Base-by-base conservation (phyloP, 331 rosid genomes). In the Malus hybrid region DNA sequence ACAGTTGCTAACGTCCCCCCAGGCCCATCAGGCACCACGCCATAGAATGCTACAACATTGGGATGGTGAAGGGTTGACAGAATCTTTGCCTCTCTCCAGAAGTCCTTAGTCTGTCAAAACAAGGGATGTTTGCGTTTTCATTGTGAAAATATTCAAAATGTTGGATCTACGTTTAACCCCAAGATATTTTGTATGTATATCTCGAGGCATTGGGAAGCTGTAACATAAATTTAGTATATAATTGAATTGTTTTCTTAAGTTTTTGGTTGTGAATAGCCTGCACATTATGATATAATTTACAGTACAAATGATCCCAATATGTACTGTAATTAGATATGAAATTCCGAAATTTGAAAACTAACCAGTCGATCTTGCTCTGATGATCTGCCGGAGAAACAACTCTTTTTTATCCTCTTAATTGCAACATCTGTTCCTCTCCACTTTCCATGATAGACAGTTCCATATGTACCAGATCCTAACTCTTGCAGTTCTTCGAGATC, bases 401-500 rank as follows among this genome's bases (percentile, higher is more conserved):
- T 92, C 83, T 87, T 92, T 83, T 90, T 92, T 46, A 90, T 90
- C 82, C 97, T 91, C 87, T 95, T 95, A 74, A 92, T 92, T 33
- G 99, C 98, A 77, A 95, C 90, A 83, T 90, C 99, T 18, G 99
- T 92, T 75, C 99, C 99, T 81, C 99, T 92, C 99, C 98, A 95
- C 81, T 88, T 90, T 65, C 99, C 98, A 50, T 86, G 97, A 86
- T 86, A 92, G 78, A 95, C 99, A 56, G 97, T 92, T 78, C 99
- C 99, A 81, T 89, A 95, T 65, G 98, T 92, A 83, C 99, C 99
- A 33, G 98, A 95, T 82, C 99, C 99, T 65, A 92, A 78, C 79
- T 92, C 99, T 69, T 78, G 90, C 80, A 84, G 79, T 69, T 95
- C 98, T 83, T 95, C 97, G 55, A 95, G 90, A 82, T 92, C 97